These are phyloP conservation scores for Saccharomyces hybrid DNA, from an alignment of 1,139 yeast genomes.

Conservation along the genomic window DNA sequence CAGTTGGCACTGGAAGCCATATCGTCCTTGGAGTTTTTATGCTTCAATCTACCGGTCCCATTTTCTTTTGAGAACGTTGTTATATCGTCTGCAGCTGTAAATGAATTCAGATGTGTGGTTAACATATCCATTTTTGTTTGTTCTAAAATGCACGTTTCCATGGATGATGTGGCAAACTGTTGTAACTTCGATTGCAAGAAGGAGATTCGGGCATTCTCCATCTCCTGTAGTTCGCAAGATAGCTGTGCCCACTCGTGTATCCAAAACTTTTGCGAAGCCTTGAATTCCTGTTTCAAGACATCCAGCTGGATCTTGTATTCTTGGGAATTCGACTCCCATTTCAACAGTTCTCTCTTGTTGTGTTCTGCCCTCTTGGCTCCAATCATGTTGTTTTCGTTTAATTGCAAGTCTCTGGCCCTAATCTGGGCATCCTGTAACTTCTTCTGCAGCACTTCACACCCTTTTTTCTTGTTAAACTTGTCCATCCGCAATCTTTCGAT, in stretches of 20 bases:
- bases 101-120: conserved; percentile 19
- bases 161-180: conserved; percentile 48
- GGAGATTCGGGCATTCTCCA: conserved; percentile 75
- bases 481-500: conserved; percentile 43
- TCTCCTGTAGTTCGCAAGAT: conserved; percentile 59
- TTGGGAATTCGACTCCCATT: conserved; percentile 44
- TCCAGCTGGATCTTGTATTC: conserved; percentile 44
- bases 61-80: conserved; percentile 25
- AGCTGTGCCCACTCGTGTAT: conserved; percentile 70
- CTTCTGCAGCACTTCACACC: conserved; percentile 23
- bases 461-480: conserved; percentile 27
- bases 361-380: conserved; percentile 74
- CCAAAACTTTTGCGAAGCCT: conserved; percentile 56
- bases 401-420: conserved; percentile 23
- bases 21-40: neutral
- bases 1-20: neutral
- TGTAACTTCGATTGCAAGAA: conserved; percentile 71
- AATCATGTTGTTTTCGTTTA: conserved; percentile 54
- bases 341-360: conserved; percentile 53
- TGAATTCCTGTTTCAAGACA: conserved; percentile 52
- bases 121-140: conserved; percentile 24
- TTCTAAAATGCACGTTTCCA: conserved; percentile 25
- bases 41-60: conserved; percentile 30
- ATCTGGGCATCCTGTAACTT: conserved; percentile 24
- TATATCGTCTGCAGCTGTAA: conserved; percentile 29